Conservation (phyloP, 768 basidiomycete species). For the Suillus lakei region DNA sequence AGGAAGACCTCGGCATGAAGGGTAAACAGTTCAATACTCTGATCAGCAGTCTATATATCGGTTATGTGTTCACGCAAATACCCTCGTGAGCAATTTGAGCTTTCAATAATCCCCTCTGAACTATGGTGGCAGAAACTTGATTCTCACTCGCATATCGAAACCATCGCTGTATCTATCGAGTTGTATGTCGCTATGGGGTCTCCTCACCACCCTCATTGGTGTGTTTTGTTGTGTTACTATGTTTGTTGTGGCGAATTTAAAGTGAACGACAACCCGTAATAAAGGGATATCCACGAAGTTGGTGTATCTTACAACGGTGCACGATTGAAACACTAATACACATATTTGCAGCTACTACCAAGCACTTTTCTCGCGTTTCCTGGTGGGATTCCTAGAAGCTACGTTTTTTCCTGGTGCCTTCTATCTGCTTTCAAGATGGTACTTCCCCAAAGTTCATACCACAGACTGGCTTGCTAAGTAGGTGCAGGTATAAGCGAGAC, state of each 20-base stretch:
- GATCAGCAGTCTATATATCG: slow-evolving; percentile 66
- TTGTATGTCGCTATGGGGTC: slow-evolving; percentile 75
- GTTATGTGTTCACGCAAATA: slow-evolving; percentile 75
- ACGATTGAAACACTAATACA: slow-evolving; percentile 2
- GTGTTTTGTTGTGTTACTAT: slow-evolving; percentile 10
- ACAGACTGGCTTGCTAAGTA: neutral
- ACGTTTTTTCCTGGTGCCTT: slow-evolving; percentile 69
- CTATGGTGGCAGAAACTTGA: slow-evolving; percentile 57
- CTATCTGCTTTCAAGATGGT: slow-evolving; percentile 70
- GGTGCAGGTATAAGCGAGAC: slow-evolving; percentile 61
- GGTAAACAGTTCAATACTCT: slow-evolving; percentile 68
- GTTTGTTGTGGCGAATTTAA: slow-evolving; percentile 3
- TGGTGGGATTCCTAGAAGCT: slow-evolving; percentile 68
- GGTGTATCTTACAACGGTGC: neutral
- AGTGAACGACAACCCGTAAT: neutral
- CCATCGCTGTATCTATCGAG: slow-evolving; percentile 66
- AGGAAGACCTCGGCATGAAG: slow-evolving; percentile 53
- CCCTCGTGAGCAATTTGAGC: slow-evolving; percentile 52
- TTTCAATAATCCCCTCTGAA: neutral
- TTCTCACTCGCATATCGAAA: slow-evolving; percentile 61
- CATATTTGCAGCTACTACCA: slow-evolving; percentile 50
- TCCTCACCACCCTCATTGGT: slow-evolving; percentile 56
- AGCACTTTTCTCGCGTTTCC: slow-evolving; percentile 70
- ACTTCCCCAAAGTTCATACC: no score
- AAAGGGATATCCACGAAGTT: slow-evolving; percentile 41